Evolutionary conservation across 2,329 filamentous ascomycete species (phyloP).

Genomic region (Ophiocordyceps sinensis): DNA sequence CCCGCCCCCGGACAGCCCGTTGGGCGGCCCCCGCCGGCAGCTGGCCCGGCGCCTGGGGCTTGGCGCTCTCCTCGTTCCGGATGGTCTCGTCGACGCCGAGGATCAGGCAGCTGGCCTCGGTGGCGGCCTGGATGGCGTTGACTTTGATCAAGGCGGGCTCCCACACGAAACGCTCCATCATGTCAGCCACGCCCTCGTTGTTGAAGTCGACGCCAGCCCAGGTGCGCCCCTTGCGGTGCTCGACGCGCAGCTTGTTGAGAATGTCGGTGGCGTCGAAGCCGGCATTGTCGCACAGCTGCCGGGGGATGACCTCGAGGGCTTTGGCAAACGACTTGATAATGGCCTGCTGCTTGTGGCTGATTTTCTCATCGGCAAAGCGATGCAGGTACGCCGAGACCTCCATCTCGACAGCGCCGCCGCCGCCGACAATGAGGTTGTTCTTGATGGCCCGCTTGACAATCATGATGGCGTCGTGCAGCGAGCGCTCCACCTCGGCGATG

Average conservation of each 20-base stretch:
- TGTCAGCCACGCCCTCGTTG: conserved; percentile 83
- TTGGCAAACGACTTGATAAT: conserved; percentile 98
- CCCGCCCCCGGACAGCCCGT: conserved; percentile 68
- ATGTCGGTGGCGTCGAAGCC: conserved; percentile 98
- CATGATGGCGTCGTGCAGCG: conserved; percentile 98
- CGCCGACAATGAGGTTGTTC: conserved; percentile 88
- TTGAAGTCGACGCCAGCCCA: conserved; percentile 97
- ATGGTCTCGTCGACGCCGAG: conserved; percentile 97
- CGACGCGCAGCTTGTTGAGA: conserved; percentile 86
- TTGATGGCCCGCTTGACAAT: conserved; percentile 97
- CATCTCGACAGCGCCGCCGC: conserved; percentile 93
- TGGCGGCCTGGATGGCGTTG: conserved; percentile 91
- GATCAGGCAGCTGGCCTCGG: conserved; percentile 90
- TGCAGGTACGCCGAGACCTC: conserved; percentile 90
- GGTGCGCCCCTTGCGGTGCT: conserved; percentile 81
- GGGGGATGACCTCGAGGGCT: conserved; percentile 89
- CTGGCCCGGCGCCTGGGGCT: conserved; percentile 66
- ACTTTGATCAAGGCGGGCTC: conserved; percentile 92
- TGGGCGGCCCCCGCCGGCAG: conserved; percentile 76
- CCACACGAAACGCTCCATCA: conserved; percentile 94
- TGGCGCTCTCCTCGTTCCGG: conserved; percentile 85
- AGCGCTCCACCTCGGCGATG: conserved; percentile 95
- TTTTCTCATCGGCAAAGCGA: conserved; percentile 80
- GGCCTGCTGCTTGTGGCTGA: conserved; percentile 88
- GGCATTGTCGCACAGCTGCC: conserved; percentile 95